phyloP scores from a whole-genome alignment of 305 asterid species.

The Stenogyne calaminthoides region DNA sequence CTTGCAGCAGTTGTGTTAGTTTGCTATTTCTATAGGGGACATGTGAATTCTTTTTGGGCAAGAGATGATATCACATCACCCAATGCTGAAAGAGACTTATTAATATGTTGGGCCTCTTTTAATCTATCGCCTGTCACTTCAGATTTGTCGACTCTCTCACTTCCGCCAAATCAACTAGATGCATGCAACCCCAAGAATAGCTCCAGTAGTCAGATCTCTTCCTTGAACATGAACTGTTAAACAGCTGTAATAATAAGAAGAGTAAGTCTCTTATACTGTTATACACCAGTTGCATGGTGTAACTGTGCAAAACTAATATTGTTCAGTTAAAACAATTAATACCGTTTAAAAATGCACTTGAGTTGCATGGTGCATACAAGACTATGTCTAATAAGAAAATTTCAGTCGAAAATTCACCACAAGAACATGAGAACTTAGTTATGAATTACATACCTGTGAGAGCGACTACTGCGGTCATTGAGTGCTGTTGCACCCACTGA shows the following conservation, averaged over 20 bases:
- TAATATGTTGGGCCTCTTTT: constrained; percentile 95
- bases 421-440: constrained; percentile 1
- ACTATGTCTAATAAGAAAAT: neutral
- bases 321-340: too few relatives aligned
- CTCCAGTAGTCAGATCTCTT: constrained; percentile 80
- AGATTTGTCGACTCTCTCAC: constrained; percentile 97
- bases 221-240: constrained; percentile 98
- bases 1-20: constrained; percentile 96
- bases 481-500: constrained; percentile 74
- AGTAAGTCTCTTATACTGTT: too few relatives aligned
- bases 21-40: constrained; percentile 96
- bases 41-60: constrained; percentile 85
- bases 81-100: constrained; percentile 87
- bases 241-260: constrained; percentile 59
- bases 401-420: constrained; percentile 23
- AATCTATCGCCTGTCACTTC: constrained; percentile 97
- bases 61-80: constrained; percentile 97
- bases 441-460: constrained; percentile 72
- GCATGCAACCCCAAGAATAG: constrained; percentile 92
- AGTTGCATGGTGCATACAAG: too few relatives aligned
- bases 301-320: too few relatives aligned
- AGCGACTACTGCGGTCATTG: constrained; percentile 79
- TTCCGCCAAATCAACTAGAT: constrained; percentile 98
- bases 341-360: too few relatives aligned
- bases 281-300: too few relatives aligned